Conservation (phyloP, 495 filamentous ascomycete genomes). For the Penicillium turbatum region DNA sequence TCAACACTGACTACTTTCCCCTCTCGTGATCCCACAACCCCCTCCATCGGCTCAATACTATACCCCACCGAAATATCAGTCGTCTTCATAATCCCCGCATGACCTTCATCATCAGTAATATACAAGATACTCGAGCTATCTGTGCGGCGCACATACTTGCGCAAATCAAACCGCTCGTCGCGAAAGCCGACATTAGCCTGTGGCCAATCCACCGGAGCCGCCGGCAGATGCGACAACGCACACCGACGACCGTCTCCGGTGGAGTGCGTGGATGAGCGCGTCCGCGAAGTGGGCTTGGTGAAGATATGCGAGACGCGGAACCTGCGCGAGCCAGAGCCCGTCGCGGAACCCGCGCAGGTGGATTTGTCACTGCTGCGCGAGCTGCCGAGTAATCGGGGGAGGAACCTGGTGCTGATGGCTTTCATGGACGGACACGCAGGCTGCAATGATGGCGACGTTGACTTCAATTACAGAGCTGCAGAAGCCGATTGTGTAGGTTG, state of each 20-base stretch:
- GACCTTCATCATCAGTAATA: slow-evolving; percentile 16
- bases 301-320: slow-evolving; percentile 11
- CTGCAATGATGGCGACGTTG: slow-evolving; percentile 52
- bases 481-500: slow-evolving; percentile 43
- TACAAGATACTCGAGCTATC: slow-evolving; percentile 21
- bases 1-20: slow-evolving; percentile 19
- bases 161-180: slow-evolving; percentile 17
- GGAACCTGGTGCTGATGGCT: slow-evolving; percentile 18
- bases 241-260: not conserved
- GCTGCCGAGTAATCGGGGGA: slow-evolving; percentile 19
- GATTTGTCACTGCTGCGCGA: slow-evolving; percentile 10
- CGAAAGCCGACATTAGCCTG: slow-evolving; percentile 3
- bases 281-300: not conserved
- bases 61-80: slow-evolving; percentile 26
- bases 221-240: not conserved
- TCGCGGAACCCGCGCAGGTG: slow-evolving; percentile 6
- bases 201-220: slow-evolving; percentile 12
- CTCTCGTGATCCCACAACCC: slow-evolving; percentile 7
- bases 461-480: slow-evolving; percentile 50
- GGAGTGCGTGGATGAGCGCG: not conserved
- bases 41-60: slow-evolving; percentile 1
- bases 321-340: slow-evolving; percentile 5
- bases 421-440: slow-evolving; percentile 36
- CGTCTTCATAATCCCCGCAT: slow-evolving; percentile 21
- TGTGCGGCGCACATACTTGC: slow-evolving; percentile 19